Evolutionary conservation across 257 asterid species (phyloP), one percentile per base, ranked within the genome.

Genomic region (Solanum chiquidenum): DNA sequence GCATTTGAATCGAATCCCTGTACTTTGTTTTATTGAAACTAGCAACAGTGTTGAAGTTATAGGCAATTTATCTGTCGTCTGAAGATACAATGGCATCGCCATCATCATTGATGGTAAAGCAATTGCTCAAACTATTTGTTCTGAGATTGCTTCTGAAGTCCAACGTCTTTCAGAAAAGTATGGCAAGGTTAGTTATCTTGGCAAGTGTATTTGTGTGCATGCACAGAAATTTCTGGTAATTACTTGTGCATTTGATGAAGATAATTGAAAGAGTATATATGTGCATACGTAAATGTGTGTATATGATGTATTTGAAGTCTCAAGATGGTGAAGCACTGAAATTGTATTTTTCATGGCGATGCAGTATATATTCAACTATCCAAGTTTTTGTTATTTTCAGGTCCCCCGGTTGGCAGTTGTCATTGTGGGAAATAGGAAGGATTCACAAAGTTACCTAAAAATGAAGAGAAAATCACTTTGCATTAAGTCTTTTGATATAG

Each of bases 381-480:
- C 38, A 37, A 37, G 38, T 37, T 37, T 37, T 37, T 37, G 38
- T 37, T 37, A 6, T 37, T 37, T 37, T 37, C 38, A 37, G 38
- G 38, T 37, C 29, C 29, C 29, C 29, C 29, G 29, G 29, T 29
- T 29, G 29, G 29, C 29, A 29, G 29, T 29, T 29, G 38, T 37
- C 38, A 37, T 37, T 37, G 38, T 37, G 38, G 38, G 38, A 37
- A 37, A 37, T 37, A 37, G 38, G 38, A 37, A n/a, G 42, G 99
- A 95, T 88, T 97, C 99, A 18, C 98, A 95, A 92, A 97, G 97
- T 93, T 97, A 95, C 89, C 98, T 97, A 46, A 91, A 34, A 83
- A 97, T 97, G 98, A 95, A 97, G 94, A 92, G 98, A 93, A 97
- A 95, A 88, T 96, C 99, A 10, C 95, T 93, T 90, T 98, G 98